phyloP scores from a whole-genome alignment of 108 stramenopile genomes.

The Cyclotella choctawhatcheeana region DNA sequence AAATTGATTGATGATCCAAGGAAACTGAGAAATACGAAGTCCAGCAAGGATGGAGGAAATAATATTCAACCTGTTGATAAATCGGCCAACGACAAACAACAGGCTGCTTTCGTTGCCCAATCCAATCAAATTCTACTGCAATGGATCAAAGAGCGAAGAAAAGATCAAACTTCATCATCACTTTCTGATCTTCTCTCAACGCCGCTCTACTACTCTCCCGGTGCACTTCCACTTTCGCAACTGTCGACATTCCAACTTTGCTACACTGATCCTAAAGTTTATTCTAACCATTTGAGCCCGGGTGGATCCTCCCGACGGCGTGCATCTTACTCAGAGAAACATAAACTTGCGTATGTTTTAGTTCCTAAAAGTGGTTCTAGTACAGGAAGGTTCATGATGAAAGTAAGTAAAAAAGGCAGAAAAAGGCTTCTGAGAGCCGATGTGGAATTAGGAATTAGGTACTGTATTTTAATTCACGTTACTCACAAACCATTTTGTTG shows the following conservation, averaged over 20 bases:
- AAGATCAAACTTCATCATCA: constrained; percentile 10
- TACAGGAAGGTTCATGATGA: constrained; percentile 40
- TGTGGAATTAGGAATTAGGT: no score
- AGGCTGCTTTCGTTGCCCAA: not conserved
- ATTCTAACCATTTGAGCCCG: constrained; percentile 25
- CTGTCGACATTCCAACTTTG: constrained; percentile 34
- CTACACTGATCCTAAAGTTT: constrained; percentile 23
- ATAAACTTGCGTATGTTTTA: constrained; percentile 22
- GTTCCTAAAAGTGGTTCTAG: constrained; percentile 38
- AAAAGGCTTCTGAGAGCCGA: no score
- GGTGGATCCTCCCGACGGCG: constrained; percentile 1
- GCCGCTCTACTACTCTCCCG: constrained; percentile 22
- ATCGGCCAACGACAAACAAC: not conserved
- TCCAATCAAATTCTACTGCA: constrained; percentile 10
- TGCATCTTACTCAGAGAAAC: constrained; percentile 26
- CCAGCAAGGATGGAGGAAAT: constrained; percentile 1
- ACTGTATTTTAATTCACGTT: no score
- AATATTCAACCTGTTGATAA: no score
- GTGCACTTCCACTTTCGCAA: constrained; percentile 31
- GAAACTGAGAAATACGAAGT: not conserved
- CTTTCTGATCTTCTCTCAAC: constrained; percentile 14
- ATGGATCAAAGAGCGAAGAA: constrained; percentile 18
- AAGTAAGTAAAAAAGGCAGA: no score
- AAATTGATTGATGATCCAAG: not conserved
- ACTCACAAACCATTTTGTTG: not conserved